Evolutionary conservation across 495 filamentous ascomycete genomes (phyloP), one percentile per base, ranked within the genome.

Genomic region (Neohortaea acidophila): DNA sequence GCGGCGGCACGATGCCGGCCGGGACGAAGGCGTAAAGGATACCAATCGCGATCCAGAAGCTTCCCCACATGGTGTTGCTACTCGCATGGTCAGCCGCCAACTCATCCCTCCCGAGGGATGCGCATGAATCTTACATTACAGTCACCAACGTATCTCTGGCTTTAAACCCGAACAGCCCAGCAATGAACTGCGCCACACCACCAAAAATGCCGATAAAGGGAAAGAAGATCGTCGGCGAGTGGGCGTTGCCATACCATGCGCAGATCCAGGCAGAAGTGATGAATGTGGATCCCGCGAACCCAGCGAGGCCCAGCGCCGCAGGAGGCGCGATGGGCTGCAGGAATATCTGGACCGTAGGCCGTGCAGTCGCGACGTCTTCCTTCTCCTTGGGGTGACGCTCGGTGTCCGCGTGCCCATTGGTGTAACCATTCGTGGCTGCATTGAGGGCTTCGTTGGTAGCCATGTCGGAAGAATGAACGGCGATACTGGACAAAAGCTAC

Each of bases 151-250:
- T n/a, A 7, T 26, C 24, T 26, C 24, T 26, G 7, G 24, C 24
- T 26, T 26, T 26, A n/a, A 26, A 26, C 24, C n/a, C 24, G 21
- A 3, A 28, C 3, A 43, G 5, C 8, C 40, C 40, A 4, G 40
- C 40, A 3, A 43, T 38, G 40, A 43, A 43, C 33, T 43, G 40
- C 21, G 33, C 40, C 12, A 43, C 9, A n/a, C 40, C 40, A 25
- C 40, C 40, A 17, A 35, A 43, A 3, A 37, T 36, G 18, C 4
- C 33, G 9, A 43, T 23, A 24, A 43, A 43, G 6, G 40, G 40
- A 23, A 43, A 43, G 40, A 43, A 36, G 32, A 43, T 43, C 3
- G 14, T 17, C 2, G 40, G 40, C n/a, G 40, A 43, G 7, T 35
- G 23, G 8, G 3, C 11, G 22, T 27, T 36, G 3, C 40, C 40